Percentiles rank a stretch among this genome's conserved stretches.
phyloP scores from a whole-genome alignment of 2,329 filamentous ascomycete species.

The Arthrobotrys iridis region DNA sequence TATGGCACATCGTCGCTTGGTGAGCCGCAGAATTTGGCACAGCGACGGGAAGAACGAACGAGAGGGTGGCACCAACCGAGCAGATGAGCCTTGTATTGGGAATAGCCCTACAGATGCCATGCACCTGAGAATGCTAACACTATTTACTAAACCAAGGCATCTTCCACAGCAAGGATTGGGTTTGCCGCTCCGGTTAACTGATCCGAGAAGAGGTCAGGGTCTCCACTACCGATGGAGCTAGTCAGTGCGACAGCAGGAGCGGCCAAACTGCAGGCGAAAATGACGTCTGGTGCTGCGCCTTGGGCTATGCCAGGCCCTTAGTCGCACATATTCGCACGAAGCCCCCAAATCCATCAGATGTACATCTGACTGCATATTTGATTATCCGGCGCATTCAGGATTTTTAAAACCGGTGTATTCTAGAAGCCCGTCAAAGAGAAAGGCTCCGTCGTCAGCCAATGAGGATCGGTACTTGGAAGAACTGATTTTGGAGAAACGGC shows the following conservation, averaged over 20 bases:
- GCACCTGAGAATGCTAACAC: not conserved
- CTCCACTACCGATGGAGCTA: not conserved
- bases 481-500: too few relatives aligned
- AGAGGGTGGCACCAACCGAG: too few relatives aligned
- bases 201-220: conserved; percentile 16
- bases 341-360: not conserved
- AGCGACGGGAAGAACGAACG: not conserved
- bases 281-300: conserved; percentile 28
- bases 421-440: too few relatives aligned
- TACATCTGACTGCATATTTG: too few relatives aligned
- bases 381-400: too few relatives aligned
- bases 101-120: not conserved
- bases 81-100: not conserved
- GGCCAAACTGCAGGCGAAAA: not conserved
- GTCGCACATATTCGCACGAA: not conserved
- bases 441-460: too few relatives aligned
- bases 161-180: not conserved
- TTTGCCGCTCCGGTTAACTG: conserved; percentile 19
- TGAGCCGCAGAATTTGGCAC: not conserved
- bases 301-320: not conserved
- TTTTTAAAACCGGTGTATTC: too few relatives aligned
- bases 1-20: not conserved
- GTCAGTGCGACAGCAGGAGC: too few relatives aligned
- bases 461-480: too few relatives aligned
- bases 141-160: too few relatives aligned